These are phyloP conservation scores for Amanita molliuscula DNA, from an alignment of 768 basidiomycete genomes.

Conservation along the genomic window DNA sequence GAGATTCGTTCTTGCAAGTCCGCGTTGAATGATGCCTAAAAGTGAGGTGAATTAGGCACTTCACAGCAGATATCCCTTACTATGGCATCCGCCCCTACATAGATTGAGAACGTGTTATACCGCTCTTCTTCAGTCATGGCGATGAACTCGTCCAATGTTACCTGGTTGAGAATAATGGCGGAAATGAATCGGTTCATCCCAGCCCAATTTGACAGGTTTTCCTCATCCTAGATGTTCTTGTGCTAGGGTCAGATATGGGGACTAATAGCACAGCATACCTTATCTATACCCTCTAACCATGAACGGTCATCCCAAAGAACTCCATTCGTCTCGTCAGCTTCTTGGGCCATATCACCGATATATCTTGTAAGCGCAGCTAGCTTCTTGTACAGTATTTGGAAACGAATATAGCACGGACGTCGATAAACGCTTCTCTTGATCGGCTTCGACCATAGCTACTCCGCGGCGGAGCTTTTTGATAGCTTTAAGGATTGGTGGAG, in stretches of 20 bases:
- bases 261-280: constrained; percentile 23
- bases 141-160: constrained; percentile 44
- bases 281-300: constrained; percentile 54
- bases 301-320: constrained; percentile 46
- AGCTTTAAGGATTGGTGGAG: constrained; percentile 58
- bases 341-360: constrained; percentile 51
- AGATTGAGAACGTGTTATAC: constrained; percentile 29
- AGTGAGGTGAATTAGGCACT: neutral
- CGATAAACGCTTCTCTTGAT: constrained; percentile 32
- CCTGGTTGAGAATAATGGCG: constrained; percentile 48
- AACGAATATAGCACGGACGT: constrained; percentile 48
- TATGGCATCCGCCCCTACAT: constrained; percentile 40
- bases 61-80: constrained; percentile 28
- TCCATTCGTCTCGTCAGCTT: constrained; percentile 29
- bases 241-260: neutral
- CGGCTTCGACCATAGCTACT: constrained; percentile 52
- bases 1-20: neutral
- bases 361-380: constrained; percentile 42
- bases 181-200: constrained; percentile 70
- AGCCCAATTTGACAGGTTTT: constrained; percentile 38
- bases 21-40: neutral
- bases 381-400: constrained; percentile 47
- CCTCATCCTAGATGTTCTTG: constrained; percentile 40
- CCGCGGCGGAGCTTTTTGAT: constrained; percentile 59
- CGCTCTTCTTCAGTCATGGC: constrained; percentile 38